Conservation (phyloP, 345 rosid species). For the Physaria fendleri region DNA sequence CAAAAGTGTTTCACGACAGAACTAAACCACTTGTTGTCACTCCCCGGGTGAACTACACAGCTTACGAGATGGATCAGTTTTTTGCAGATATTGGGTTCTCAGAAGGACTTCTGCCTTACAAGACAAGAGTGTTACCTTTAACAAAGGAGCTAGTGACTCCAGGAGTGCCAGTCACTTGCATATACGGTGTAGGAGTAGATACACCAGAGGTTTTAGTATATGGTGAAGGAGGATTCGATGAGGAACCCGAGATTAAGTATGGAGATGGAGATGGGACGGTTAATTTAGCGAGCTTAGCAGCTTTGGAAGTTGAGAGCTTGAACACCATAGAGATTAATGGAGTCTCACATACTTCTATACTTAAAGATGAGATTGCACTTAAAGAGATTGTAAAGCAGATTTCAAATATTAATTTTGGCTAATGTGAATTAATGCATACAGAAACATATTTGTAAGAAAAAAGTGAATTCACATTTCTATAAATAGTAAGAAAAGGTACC, state of each 20-base stretch:
- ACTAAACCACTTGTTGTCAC: conserved; percentile 44
- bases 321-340: conserved; percentile 37
- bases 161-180: conserved; percentile 56
- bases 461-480: conserved; percentile 22
- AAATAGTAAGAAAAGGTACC: not conserved
- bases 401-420: conserved; percentile 41
- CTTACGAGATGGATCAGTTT: conserved; percentile 39
- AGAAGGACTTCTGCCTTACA: conserved; percentile 50
- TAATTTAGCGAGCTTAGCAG: conserved; percentile 58
- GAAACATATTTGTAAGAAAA: no score
- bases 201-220: conserved; percentile 60
- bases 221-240: conserved; percentile 45
- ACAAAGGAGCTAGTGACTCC: conserved; percentile 31
- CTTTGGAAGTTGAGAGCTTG: conserved; percentile 47
- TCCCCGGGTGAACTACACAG: conserved; percentile 45
- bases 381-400: conserved; percentile 40
- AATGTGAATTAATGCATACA: no score
- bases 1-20: conserved; percentile 36
- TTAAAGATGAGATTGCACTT: conserved; percentile 43
- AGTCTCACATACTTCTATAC: conserved; percentile 57
- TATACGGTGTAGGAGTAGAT: conserved; percentile 51
- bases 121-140: conserved; percentile 52
- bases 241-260: conserved; percentile 50
- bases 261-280: conserved; percentile 96
- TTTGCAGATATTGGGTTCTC: conserved; percentile 59